Percentiles rank a stretch among this genome's conserved stretches.
These are phyloP conservation scores for Dichotomocladium elegans DNA, from an alignment of 371 early-diverging fungal genomes.

Conservation along the genomic window DNA sequence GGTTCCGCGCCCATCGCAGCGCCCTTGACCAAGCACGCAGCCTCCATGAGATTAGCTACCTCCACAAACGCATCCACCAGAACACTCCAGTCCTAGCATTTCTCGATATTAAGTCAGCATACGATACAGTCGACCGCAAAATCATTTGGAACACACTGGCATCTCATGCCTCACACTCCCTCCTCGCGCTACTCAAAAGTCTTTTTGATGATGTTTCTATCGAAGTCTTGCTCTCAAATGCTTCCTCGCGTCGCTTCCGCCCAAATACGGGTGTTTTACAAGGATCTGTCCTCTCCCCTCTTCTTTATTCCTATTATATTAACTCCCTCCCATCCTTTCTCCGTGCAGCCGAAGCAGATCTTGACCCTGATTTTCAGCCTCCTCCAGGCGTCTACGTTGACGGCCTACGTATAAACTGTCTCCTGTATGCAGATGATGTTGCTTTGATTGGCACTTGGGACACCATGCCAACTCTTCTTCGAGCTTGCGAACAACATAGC, in stretches of 20 bases:
- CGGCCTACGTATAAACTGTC: slow-evolving; percentile 4
- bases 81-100: slow-evolving; percentile 9
- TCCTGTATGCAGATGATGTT: too few species aligned
- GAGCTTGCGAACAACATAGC: slow-evolving; percentile 6
- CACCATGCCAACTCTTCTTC: not conserved
- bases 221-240: slow-evolving; percentile 8
- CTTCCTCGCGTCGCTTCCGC: slow-evolving; percentile 7
- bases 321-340: slow-evolving; percentile 11
- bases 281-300: slow-evolving; percentile 23
- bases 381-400: not conserved
- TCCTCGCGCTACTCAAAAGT: slow-evolving; percentile 4
- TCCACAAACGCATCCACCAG: not conserved
- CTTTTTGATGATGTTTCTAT: slow-evolving; percentile 17
- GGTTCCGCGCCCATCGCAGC: slow-evolving; percentile 21
- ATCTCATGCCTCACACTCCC: not conserved
- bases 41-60: slow-evolving; percentile 13
- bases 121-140: slow-evolving; percentile 23
- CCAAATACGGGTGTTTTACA: slow-evolving; percentile 23
- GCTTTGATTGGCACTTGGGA: not conserved
- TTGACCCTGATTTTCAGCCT: not conserved
- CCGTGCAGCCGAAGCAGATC: slow-evolving; percentile 1
- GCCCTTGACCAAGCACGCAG: slow-evolving; percentile 26
- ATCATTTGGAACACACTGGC: slow-evolving; percentile 13
- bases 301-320: slow-evolving; percentile 19
- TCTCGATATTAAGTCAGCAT: slow-evolving; percentile 28